phyloP scores from a whole-genome alignment of 1,284 basidiomycete genomes.

The Austroboletus rostrupii region DNA sequence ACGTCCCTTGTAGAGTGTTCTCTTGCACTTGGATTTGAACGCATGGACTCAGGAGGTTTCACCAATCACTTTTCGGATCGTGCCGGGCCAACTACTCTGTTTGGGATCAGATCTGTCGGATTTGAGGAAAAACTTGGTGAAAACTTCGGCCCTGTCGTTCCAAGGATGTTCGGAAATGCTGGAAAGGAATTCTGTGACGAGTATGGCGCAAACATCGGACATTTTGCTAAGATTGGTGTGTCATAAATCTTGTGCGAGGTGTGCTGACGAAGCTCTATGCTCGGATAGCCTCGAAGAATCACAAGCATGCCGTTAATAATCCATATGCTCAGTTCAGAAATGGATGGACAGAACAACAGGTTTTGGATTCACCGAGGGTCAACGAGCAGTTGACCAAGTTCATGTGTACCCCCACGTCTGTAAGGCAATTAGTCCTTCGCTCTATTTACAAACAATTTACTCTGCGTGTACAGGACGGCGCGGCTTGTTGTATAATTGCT shows the following conservation, averaged over 20 bases:
- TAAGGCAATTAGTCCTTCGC: slow-evolving; percentile 25
- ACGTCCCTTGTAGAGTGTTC: slow-evolving; percentile 70
- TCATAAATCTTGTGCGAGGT: not conserved
- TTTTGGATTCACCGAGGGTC: slow-evolving; percentile 65
- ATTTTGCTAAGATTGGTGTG: slow-evolving; percentile 75
- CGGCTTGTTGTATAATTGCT: slow-evolving; percentile 74
- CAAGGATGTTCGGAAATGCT: slow-evolving; percentile 74
- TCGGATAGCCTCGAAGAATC: slow-evolving; percentile 77
- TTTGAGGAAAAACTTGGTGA: slow-evolving; percentile 56
- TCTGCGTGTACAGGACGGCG: slow-evolving; percentile 50
- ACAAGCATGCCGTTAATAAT: slow-evolving; percentile 77
- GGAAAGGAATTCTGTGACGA: slow-evolving; percentile 74
- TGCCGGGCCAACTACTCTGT: slow-evolving; percentile 51
- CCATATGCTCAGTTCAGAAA: slow-evolving; percentile 84
- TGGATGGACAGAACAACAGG: slow-evolving; percentile 71
- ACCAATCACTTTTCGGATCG: slow-evolving; percentile 68
- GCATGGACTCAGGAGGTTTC: slow-evolving; percentile 77
- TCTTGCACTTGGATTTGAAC: slow-evolving; percentile 84
- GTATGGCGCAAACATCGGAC: slow-evolving; percentile 64
- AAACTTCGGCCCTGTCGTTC: slow-evolving; percentile 66
- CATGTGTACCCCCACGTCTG: slow-evolving; percentile 84
- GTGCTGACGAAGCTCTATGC: not conserved
- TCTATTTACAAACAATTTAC: not conserved
- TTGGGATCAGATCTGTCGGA: slow-evolving; percentile 42
- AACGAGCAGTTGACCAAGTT: slow-evolving; percentile 73